Conservation (phyloP, 768 basidiomycete genomes). For the Suillus weaverae region DNA sequence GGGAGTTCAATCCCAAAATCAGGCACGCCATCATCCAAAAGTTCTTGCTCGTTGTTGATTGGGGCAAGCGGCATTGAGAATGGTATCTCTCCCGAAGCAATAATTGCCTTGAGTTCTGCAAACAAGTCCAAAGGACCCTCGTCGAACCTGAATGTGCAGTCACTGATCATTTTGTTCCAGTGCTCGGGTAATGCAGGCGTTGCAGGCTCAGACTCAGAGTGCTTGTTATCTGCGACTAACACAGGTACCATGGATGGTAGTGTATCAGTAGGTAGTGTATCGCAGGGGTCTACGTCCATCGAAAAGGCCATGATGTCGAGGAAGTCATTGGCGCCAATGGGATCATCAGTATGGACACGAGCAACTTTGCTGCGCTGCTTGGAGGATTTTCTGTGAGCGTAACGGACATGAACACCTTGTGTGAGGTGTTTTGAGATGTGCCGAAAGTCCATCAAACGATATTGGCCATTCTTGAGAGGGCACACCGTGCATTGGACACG, state of each 20-base stretch:
- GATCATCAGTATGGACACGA: not conserved
- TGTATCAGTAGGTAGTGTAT: not conserved
- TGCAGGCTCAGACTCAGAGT: not conserved
- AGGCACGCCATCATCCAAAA: not conserved
- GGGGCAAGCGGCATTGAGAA: conserved; percentile 1
- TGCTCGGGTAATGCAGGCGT: not conserved
- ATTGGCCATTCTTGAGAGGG: not conserved
- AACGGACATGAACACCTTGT: not conserved
- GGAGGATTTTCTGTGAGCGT: not conserved
- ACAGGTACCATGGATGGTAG: not conserved
- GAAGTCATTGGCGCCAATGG: not conserved
- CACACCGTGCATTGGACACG: not conserved
- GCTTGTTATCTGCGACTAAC: not conserved
- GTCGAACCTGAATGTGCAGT: not conserved
- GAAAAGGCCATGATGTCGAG: not conserved
- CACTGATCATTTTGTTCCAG: not conserved
- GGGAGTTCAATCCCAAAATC: not conserved
- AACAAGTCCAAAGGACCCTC: conserved; percentile 2
- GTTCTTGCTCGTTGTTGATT: not conserved
- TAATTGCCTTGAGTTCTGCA: not conserved
- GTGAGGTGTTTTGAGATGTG: not conserved
- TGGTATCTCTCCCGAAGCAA: not conserved
- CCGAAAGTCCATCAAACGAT: conserved; percentile 3
- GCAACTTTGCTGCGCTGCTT: not conserved
- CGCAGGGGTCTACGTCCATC: not conserved